phyloP scores from a whole-genome alignment of 306 rosid species.

The Malus sieversii region DNA sequence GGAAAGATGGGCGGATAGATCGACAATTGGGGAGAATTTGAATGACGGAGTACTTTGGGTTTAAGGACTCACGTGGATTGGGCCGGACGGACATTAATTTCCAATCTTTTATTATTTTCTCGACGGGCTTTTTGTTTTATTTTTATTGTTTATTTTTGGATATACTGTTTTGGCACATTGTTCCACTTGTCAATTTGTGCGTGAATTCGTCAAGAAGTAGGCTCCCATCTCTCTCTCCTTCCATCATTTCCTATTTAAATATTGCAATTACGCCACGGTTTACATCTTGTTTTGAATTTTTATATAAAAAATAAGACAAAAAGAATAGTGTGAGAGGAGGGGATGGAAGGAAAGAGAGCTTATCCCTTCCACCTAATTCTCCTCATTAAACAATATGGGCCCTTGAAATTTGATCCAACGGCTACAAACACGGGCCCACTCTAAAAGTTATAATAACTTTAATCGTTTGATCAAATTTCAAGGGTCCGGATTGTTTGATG shows the following conservation, averaged over 20 bases:
- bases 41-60: slow-evolving; percentile 15
- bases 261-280: no score
- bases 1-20: slow-evolving; percentile 46
- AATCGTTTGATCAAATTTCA: no score
- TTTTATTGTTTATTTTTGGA: neutral
- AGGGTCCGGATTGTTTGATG: rapidly evolving
- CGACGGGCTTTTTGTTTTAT: neutral
- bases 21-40: slow-evolving; percentile 26
- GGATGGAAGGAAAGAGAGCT: no score
- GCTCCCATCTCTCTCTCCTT: rapidly evolving
- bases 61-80: neutral
- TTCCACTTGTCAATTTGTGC: neutral
- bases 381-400: no score
- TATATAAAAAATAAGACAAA: no score
- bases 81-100: neutral
- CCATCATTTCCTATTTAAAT: rapidly evolving
- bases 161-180: neutral
- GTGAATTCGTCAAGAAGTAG: neutral
- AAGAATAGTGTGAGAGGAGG: no score
- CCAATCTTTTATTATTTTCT: neutral
- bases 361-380: no score
- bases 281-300: no score
- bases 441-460: no score
- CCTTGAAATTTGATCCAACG: no score
- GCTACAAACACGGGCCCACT: no score